Base-by-base conservation (phyloP, 495 filamentous ascomycete genomes). In the Aspergillus bridgeri region DNA sequence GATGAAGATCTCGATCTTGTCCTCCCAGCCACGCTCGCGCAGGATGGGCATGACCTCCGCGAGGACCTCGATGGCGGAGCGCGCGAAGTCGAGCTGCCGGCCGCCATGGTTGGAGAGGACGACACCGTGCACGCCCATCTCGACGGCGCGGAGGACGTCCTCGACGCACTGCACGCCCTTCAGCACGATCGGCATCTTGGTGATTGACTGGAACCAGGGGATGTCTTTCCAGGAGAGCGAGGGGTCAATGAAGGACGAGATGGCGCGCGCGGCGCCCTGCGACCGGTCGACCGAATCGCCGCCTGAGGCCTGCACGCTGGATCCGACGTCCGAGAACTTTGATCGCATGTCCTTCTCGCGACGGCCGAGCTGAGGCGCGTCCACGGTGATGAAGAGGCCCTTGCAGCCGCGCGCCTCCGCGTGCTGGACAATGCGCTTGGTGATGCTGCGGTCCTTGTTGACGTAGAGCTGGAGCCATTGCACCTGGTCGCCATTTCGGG, bases 381-480 rank as follows among this genome's bases (percentile, higher is more conserved):
- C 94, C 45, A 99, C 94, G 5, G 94, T 99, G 75, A 99, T 97
- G 80, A 98, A 98, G 7, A 99, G 82, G 6, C 88, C 94, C 75
- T 93, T 96, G 79, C 93, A 96, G 24, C 94, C 95, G 55, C 93
- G 87, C 64, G 78, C 79, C 72, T 98, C 95, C 62, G 95, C 95
- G 71, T 97, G 91, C 71, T 89, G 67, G 21, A 99, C 87, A 64
- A 99, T 98, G 57, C 84, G 81, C 74, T 90, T 82, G 22, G 94
- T 99, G 68, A 98, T 92, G 45, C 80, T 83, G 51, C 95, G 87
- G 78, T 99, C 87, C 69, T 96, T 93, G 81, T 99, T 99, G 55
- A 99, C 94, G 77, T 99, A 99, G 0, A 99, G 82, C 73, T 99
- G 94, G 49, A 99, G 77, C 95, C 95, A 98, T 72, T 97, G 94